These are phyloP conservation scores for Rhipidocladum racemiflorum DNA, from an alignment of 176 grass and related monocot species.

Conservation along the genomic window DNA sequence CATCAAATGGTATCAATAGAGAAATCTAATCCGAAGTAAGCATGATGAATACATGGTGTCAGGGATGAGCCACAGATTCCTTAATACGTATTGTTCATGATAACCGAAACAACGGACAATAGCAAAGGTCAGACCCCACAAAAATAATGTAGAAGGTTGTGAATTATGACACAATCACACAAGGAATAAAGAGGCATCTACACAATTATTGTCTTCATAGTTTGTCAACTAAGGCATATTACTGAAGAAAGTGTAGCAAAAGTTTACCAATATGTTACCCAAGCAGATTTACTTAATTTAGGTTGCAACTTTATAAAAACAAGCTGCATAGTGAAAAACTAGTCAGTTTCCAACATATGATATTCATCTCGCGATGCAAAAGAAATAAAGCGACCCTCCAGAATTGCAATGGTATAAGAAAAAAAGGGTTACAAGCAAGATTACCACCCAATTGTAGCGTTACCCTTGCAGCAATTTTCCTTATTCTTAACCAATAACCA, in stretches of 20 bases:
- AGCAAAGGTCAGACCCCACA: neutral
- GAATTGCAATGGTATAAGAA: neutral
- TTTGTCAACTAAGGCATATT: neutral
- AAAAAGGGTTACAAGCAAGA: neutral
- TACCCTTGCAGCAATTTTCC: neutral
- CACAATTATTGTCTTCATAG: neutral
- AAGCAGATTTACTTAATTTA: neutral
- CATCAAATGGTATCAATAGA: neutral
- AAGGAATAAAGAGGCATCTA: neutral
- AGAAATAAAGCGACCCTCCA: neutral
- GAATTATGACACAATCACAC: neutral
- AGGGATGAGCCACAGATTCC: neutral
- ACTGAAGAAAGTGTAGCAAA: neutral
- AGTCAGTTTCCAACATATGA: neutral
- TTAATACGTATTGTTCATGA: neutral
- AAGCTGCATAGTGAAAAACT: neutral
- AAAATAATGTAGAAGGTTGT: constrained; percentile 2
- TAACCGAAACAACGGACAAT: neutral
- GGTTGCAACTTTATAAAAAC: neutral
- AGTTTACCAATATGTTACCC: constrained; percentile 6
- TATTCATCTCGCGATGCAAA: neutral
- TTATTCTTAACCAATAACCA: constrained; percentile 1
- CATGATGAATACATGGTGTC: neutral
- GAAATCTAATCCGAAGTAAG: neutral
- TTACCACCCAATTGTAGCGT: constrained; percentile 32